Conservation (phyloP, 1,139 yeast genomes). For the Geotrichum candidum region DNA sequence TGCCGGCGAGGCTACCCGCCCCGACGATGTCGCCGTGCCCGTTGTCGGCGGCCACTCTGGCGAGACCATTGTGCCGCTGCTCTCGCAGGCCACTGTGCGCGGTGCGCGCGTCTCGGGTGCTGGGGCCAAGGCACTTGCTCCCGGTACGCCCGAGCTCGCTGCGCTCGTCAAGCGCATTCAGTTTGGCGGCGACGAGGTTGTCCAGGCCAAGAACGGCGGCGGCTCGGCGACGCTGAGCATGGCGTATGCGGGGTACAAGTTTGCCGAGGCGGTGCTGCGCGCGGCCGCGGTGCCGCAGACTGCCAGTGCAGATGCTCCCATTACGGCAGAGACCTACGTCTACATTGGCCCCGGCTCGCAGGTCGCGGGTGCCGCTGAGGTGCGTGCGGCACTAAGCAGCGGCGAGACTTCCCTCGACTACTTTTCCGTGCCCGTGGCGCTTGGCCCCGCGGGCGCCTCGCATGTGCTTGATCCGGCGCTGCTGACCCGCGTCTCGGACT, state of each 20-base stretch:
- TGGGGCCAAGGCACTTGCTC: constrained; percentile 34
- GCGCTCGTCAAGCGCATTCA: constrained; percentile 81
- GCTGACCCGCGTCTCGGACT: constrained; percentile 28
- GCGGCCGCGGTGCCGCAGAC: background rate
- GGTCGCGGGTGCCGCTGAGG: background rate
- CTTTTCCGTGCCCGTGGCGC: background rate
- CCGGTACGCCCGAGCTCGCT: constrained; percentile 59
- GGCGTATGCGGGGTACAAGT: constrained; percentile 93
- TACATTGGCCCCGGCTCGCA: background rate
- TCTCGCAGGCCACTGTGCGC: constrained; percentile 51
- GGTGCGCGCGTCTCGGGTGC: constrained; percentile 42
- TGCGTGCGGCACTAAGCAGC: background rate
- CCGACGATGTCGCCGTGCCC: constrained; percentile 59
- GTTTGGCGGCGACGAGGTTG: constrained; percentile 97
- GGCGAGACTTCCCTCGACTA: background rate
- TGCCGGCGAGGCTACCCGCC: constrained; percentile 78
- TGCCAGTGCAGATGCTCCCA: background rate
- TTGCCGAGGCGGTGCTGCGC: constrained; percentile 55
- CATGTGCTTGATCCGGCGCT: constrained; percentile 45
- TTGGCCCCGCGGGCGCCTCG: constrained; percentile 59
- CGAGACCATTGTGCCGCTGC: constrained; percentile 84
- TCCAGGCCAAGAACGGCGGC: constrained; percentile 88
- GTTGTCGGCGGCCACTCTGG: constrained; percentile 98
- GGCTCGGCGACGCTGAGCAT: constrained; percentile 94
- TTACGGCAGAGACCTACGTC: background rate